phyloP scores from a whole-genome alignment of 1,284 basidiomycete genomes.

The Ustilago tritici region DNA sequence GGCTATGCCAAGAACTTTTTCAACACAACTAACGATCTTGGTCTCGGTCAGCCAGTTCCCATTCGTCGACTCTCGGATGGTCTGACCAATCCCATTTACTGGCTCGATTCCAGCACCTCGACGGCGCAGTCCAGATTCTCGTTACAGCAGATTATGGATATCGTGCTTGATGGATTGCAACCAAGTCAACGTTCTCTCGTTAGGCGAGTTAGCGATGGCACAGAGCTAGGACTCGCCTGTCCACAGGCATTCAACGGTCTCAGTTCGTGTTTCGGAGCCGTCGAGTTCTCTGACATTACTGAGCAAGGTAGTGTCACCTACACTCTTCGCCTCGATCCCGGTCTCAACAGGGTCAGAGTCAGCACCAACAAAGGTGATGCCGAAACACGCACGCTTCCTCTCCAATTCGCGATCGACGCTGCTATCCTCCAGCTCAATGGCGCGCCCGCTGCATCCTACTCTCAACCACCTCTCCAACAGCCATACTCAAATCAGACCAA shows the following conservation, averaged over 20 bases:
- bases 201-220: conserved; percentile 15
- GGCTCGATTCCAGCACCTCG: conserved; percentile 60
- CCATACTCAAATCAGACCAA: conserved; percentile 79
- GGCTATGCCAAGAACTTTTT: conserved; percentile 70
- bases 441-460: conserved; percentile 69
- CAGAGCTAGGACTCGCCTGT: conserved; percentile 73
- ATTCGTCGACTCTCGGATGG: conserved; percentile 21
- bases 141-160: conserved; percentile 75
- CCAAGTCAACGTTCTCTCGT: conserved; percentile 29
- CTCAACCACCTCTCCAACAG: conserved; percentile 73
- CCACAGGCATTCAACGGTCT: conserved; percentile 80
- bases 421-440: conserved; percentile 74
- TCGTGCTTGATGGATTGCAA: conserved; percentile 71
- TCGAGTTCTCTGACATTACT: conserved; percentile 74
- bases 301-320: conserved; percentile 74
- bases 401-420: conserved; percentile 82
- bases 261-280: conserved; percentile 79
- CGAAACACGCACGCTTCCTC: conserved; percentile 77
- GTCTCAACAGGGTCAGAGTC: conserved; percentile 77
- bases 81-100: conserved; percentile 35
- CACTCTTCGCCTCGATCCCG: conserved; percentile 78
- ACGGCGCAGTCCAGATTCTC: conserved; percentile 73
- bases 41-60: conserved; percentile 22
- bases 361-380: conserved; percentile 77
- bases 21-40: conserved; percentile 41